Evolutionary conservation across 441 rosid genomes (phyloP), one percentile per base, ranked within the genome.

Genomic region (Populus hybrid): DNA sequence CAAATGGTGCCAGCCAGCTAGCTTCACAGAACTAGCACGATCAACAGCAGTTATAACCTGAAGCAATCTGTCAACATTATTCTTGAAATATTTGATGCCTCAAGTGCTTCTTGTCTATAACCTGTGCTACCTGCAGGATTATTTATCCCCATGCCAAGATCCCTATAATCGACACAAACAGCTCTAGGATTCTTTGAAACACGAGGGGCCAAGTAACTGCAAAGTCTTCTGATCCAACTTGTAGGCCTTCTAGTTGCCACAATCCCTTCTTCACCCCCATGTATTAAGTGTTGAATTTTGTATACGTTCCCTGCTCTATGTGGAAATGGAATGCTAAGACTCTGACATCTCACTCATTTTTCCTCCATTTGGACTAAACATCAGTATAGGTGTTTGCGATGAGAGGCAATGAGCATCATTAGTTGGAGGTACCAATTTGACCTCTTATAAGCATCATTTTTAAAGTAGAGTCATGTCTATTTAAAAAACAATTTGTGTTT

Each of bases 311-410:
- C 94, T 9, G 84, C 81, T 78, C 94, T 81, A 45, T 90, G 82
- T 0, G 94, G 96, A 59, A 85, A 86, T 9, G 92, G 87, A 7
- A 83, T 84, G 9, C 61, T 83, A n/a, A 3, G 84, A 40, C 20
- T 77, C 83, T 0, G 86, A 9, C 14, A 89, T 82, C 77, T 76
- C 83, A 31, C 26, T 77, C 94, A 90, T 90, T 56, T 14, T 78
- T 11, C 94, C 94, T 2, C 96, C 94, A 40, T 84, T 89, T 8
- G 96, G 90, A 76, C 83, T 86, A 35, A 86, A 81, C 28, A 81
- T 28, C 82, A 89, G 9, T 0, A 24, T 24, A 24, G 29, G 29
- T 28, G 29, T 28, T 38, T 9, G 42, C 0, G 42, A 38, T 38
- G 45, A 38, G 45, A 38, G 45, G 45, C 45, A 38, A 38, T 12